Conservation (phyloP, 345 rosid species). For the rapeseed (Brassica napus) region Da-Ae NC_063448.1:42504001-42504500, state of each 20-base stretch:
- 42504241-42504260: neutral
- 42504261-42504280: neutral
- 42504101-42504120: neutral
- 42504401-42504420: constrained; percentile 3
- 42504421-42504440: constrained; percentile 64
- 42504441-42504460: constrained; percentile 83
- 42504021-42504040: neutral
- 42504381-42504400: neutral
- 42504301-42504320: neutral
- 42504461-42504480: constrained; percentile 73
- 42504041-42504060: neutral
- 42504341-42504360: neutral
- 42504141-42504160: neutral
- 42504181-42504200: neutral
- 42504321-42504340: neutral
- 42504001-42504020: neutral
- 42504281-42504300: neutral
- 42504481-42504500: neutral
- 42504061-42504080: neutral
- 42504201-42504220: neutral
- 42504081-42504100: neutral
- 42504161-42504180: neutral
- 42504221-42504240: neutral
- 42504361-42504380: neutral
- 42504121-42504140: neutral